Evolutionary conservation across 129 eudicot species (phyloP).

Genomic region (Saussurea involucrata): DNA sequence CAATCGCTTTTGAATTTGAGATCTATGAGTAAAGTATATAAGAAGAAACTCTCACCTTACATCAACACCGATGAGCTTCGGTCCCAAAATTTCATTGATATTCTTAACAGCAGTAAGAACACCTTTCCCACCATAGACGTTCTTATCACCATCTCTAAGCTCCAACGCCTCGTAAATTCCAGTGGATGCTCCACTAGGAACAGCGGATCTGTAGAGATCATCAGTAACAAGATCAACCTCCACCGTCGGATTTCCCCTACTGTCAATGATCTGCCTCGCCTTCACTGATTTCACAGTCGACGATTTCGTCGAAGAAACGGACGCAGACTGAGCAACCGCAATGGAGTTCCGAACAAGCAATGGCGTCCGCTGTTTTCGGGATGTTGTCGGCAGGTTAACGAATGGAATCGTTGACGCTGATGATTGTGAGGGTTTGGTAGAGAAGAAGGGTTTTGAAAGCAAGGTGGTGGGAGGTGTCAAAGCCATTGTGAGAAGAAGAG

Average conservation of each 20-base stretch:
- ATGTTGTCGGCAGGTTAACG: conserved; percentile 13
- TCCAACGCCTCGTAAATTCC: conserved; percentile 98
- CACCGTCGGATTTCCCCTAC: conserved; percentile 95
- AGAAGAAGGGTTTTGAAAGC: conserved; percentile 48
- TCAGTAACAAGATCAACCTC: conserved; percentile 86
- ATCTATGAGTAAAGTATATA: background rate
- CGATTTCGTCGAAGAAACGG: conserved; percentile 32
- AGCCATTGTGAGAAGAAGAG: conserved; percentile 39
- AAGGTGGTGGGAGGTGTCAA: conserved; percentile 38
- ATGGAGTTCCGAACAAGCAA: conserved; percentile 50
- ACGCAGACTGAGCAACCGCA: conserved; percentile 33
- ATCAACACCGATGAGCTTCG: conserved; percentile 79
- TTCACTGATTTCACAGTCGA: conserved; percentile 62
- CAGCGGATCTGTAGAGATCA: conserved; percentile 77
- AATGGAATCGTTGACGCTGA: conserved; percentile 17
- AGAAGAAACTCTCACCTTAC: conserved; percentile 48
- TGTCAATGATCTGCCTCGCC: conserved; percentile 94
- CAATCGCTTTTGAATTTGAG: background rate
- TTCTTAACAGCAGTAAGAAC: conserved; percentile 81
- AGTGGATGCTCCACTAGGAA: conserved; percentile 97
- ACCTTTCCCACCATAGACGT: conserved; percentile 89
- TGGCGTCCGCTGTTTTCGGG: conserved; percentile 22
- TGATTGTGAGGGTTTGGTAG: conserved; percentile 50
- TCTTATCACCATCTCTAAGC: conserved; percentile 90
- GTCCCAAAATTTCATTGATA: conserved; percentile 70